These are phyloP conservation scores for Yarrowia deformans DNA, from an alignment of 805 yeast genomes.

Conservation along the genomic window DNA sequence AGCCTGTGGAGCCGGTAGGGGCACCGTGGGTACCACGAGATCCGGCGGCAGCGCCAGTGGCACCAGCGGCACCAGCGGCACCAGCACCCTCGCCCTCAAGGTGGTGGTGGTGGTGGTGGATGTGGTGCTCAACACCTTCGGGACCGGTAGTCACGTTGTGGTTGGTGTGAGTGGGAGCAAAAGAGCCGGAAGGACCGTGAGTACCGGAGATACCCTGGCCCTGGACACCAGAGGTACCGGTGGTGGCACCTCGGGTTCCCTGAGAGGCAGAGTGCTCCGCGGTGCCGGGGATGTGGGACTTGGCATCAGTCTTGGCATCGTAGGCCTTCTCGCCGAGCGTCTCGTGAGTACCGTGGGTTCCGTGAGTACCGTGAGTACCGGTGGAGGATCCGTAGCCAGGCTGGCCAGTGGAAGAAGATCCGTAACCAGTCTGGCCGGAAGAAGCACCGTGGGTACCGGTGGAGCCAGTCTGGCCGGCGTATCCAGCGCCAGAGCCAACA, in stretches of 20 bases:
- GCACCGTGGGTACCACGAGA: slow-evolving; percentile 9
- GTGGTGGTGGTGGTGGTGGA: slow-evolving; percentile 36
- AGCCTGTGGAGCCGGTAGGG: neutral
- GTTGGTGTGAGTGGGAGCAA: slow-evolving; percentile 20
- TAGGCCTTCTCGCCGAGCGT: slow-evolving; percentile 23
- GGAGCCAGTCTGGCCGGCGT: slow-evolving; percentile 30
- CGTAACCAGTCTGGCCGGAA: slow-evolving; percentile 4
- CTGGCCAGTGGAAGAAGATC: neutral
- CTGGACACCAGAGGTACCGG: slow-evolving; percentile 13
- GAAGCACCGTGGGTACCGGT: neutral
- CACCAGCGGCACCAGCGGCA: slow-evolving; percentile 12
- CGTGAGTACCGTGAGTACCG: slow-evolving; percentile 13
- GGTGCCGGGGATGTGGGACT: slow-evolving; percentile 32
- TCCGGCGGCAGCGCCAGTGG: slow-evolving; percentile 28
- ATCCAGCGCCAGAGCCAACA: slow-evolving; percentile 30
- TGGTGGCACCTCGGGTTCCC: slow-evolving; percentile 14
- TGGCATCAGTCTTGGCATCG: slow-evolving; percentile 23
- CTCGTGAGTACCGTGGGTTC: slow-evolving; percentile 7
- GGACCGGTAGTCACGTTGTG: slow-evolving; percentile 24
- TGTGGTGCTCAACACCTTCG: slow-evolving; percentile 13
- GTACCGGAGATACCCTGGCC: slow-evolving; percentile 28
- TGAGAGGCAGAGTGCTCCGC: slow-evolving; percentile 18
- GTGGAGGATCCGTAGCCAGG: slow-evolving; percentile 1
- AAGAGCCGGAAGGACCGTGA: slow-evolving; percentile 27
- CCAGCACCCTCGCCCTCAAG: slow-evolving; percentile 15